Base-by-base conservation (phyloP, 306 rosid genomes). In the Acacia crassicarpa region DNA sequence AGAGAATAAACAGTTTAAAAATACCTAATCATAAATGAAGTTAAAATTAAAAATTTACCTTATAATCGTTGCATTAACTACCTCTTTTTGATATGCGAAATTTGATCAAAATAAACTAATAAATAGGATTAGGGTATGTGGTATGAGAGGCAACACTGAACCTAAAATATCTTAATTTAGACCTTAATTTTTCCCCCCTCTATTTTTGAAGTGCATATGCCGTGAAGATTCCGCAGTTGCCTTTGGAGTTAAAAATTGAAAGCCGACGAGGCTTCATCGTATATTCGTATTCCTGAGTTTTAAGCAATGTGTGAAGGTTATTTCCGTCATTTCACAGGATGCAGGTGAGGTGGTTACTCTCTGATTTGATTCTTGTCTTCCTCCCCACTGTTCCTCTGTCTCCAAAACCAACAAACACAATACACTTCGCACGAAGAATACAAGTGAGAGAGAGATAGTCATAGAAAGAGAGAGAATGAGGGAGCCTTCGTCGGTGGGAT, bases 361-460 rank as follows among this genome's bases (percentile, higher is more conserved):
- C 83, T 23, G 78, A 78, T 12, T 76, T 76, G 91, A 91, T 91
- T 85, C 92, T 81, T 79, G 88, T 80, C 91, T 85, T 85, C 88
- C 38, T 82, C 69, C 16, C 77, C 71, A 86, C 90, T 86, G 89
- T 86, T 88, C 53, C 40, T 41, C 77, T 73, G 83, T 79, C 62
- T 44, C 73, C 73, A 67, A 75, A 80, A 66, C 73, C 75, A 43
- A 43, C 74, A 25, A n/a, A 70, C 74, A 69, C 74, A 0, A 20
- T 2, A 43, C 38, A 16, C 48, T 63, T 63, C 46, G n/a, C 41
- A 32, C 67, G 5, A 20, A 66, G 14, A 56, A 49, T 67, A 77
- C 80, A 82, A 35, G 20, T 6, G 40, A 38, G 40, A 38, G 40
- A 38, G 40, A 38, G 40, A 35, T 0, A 27, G 27, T 27, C 27